Evolutionary conservation across 805 yeast species (phyloP).

Genomic region (Yamadazyma tumulicola): DNA sequence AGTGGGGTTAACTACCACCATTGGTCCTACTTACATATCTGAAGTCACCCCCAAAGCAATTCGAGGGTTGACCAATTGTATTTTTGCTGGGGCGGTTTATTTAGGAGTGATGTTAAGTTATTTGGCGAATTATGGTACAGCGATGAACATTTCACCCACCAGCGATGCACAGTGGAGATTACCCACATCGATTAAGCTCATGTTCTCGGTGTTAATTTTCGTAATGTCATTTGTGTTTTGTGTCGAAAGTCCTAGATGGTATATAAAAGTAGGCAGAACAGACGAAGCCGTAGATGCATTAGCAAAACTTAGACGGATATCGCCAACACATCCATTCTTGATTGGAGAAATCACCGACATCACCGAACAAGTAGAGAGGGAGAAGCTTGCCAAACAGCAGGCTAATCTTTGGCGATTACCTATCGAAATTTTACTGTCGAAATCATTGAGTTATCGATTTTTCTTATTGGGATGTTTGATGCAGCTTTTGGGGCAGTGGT

Average conservation of each 20-base stretch:
- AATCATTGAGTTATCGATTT: slow-evolving; percentile 44
- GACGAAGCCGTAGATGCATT: slow-evolving; percentile 39
- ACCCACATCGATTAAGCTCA: slow-evolving; percentile 47
- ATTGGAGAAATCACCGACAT: slow-evolving; percentile 49
- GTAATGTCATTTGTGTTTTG: slow-evolving; percentile 40
- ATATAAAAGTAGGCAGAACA: slow-evolving; percentile 37
- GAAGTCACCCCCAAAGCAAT: slow-evolving; percentile 52
- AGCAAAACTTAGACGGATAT: slow-evolving; percentile 41
- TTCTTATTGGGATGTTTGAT: slow-evolving; percentile 38
- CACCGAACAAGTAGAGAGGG: slow-evolving; percentile 41
- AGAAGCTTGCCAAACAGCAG: slow-evolving; percentile 15
- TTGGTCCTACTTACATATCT: slow-evolving; percentile 52
- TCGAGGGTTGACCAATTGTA: slow-evolving; percentile 50
- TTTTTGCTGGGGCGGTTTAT: slow-evolving; percentile 57
- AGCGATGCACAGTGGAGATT: slow-evolving; percentile 48
- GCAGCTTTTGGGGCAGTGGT: slow-evolving; percentile 55
- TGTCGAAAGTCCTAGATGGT: slow-evolving; percentile 52
- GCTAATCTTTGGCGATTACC: too few species aligned
- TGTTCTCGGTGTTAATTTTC: slow-evolving; percentile 44
- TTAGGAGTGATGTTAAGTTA: slow-evolving; percentile 51
- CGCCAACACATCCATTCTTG: slow-evolving; percentile 48
- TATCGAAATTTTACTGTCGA: slow-evolving; percentile 9
- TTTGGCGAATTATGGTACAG: slow-evolving; percentile 50
- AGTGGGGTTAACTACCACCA: slow-evolving; percentile 54
- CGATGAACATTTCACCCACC: slow-evolving; percentile 36